A percentile compares a stretch with the other conserved stretches of the same genome.
phyloP scores from a whole-genome alignment of 2,329 filamentous ascomycete species.

The Penicillium hesseltinei region DNA sequence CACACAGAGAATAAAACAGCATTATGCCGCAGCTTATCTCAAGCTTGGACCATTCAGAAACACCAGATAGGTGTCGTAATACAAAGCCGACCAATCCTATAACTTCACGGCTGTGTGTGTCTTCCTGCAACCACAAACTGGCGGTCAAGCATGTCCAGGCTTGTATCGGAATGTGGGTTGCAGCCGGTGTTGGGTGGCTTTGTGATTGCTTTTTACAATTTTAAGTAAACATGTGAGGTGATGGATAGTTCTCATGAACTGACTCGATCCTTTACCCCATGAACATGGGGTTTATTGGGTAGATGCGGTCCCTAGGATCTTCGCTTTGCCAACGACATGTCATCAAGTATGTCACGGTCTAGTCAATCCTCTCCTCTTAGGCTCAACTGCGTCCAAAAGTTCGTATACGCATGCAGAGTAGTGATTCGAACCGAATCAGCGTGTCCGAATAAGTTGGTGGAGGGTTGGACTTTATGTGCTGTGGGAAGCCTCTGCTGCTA shows the following conservation, averaged over 20 bases:
- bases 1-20: neutral
- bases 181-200: neutral
- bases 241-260: neutral
- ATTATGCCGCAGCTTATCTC: slow-evolving; percentile 7
- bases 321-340: neutral
- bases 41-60: neutral
- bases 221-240: neutral
- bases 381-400: neutral
- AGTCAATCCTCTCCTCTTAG: neutral
- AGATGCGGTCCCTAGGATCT: neutral
- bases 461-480: neutral
- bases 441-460: neutral
- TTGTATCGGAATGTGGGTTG: slow-evolving; percentile 1
- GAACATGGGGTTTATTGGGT: neutral
- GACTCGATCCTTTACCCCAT: neutral
- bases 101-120: neutral
- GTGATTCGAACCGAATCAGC: neutral
- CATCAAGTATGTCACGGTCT: no score
- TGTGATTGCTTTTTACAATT: neutral
- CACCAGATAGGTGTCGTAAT: neutral
- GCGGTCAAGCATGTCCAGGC: slow-evolving; percentile 7
- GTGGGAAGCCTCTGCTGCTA: neutral
- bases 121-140: slow-evolving; percentile 7
- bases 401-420: neutral
- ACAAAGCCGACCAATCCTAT: slow-evolving; percentile 1